A percentile compares a stretch with the other conserved stretches of the same genome.
Conservation (phyloP, 495 filamentous ascomycete species). For the Paragyromitra xinjiangensis region DNA sequence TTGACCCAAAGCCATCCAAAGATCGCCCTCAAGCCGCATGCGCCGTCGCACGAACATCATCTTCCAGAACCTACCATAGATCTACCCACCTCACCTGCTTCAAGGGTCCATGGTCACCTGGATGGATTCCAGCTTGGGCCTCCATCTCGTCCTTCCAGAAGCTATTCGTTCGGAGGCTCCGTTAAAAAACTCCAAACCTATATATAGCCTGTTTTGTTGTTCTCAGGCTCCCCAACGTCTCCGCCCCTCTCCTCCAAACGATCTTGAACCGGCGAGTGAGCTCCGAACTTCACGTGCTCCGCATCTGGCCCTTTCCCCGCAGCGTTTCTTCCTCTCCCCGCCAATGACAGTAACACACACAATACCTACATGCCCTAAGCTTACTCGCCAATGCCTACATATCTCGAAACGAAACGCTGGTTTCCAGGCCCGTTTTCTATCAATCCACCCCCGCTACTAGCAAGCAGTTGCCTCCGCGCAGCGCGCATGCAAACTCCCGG, state of each 20-base stretch:
- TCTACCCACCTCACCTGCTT: conserved; percentile 29
- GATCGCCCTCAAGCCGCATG: conserved; percentile 25
- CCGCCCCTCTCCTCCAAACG: background rate
- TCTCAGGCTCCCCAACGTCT: background rate
- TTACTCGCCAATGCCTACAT: conserved; percentile 24
- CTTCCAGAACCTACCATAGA: conserved; percentile 45
- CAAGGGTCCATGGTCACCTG: conserved; percentile 7
- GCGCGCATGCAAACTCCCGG: conserved; percentile 28
- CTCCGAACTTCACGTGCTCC: conserved; percentile 17
- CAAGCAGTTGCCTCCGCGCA: conserved; percentile 11
- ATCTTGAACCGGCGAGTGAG: background rate
- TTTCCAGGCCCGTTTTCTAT: conserved; percentile 45
- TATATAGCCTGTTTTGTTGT: conserved; percentile 20
- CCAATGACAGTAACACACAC: conserved; percentile 19
- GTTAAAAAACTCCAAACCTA: background rate
- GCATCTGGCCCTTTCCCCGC: conserved; percentile 17
- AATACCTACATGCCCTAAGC: background rate
- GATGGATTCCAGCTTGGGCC: conserved; percentile 17
- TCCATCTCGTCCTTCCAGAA: conserved; percentile 30
- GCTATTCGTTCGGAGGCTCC: conserved; percentile 17
- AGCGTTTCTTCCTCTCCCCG: conserved; percentile 5
- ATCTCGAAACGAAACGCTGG: conserved; percentile 40
- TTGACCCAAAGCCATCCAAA: conserved; percentile 2
- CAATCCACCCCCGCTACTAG: conserved; percentile 22
- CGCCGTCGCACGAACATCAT: conserved; percentile 28